Conservation (phyloP, 805 yeast species). For the Vanderwaltozyma yarrowii region DNA sequence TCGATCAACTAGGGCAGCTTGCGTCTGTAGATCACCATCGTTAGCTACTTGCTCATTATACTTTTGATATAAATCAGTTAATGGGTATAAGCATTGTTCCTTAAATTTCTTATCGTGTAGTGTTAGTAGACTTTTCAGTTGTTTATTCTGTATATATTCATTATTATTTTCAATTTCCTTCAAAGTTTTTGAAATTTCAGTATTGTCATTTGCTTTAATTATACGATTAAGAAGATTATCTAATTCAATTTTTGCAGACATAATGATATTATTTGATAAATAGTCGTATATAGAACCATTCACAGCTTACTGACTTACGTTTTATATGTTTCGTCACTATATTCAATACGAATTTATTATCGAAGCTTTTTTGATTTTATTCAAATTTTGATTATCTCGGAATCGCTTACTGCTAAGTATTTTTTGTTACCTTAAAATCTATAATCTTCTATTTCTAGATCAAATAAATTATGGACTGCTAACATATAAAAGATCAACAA, state of each 20-base stretch:
- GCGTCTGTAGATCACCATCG: conserved; percentile 37
- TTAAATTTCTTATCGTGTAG: conserved; percentile 23
- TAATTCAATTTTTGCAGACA: neutral
- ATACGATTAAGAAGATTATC: conserved; percentile 3
- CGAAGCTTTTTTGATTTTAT: too few species aligned
- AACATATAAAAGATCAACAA: too few species aligned
- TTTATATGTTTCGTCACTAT: too few species aligned
- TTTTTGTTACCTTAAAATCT: too few species aligned
- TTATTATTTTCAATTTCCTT: conserved; percentile 22
- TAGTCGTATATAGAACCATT: neutral
- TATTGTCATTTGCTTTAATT: conserved; percentile 6
- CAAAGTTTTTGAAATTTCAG: conserved; percentile 8
- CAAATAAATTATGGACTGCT: too few species aligned
- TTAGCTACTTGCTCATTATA: conserved; percentile 9
- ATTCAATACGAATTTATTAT: too few species aligned
- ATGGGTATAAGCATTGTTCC: conserved; percentile 17
- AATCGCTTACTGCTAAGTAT: too few species aligned
- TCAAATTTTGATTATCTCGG: too few species aligned
- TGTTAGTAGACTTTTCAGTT: conserved; percentile 18
- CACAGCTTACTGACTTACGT: too few species aligned
- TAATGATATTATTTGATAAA: neutral
- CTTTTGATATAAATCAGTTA: conserved; percentile 13
- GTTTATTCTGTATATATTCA: conserved; percentile 19
- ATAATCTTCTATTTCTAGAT: too few species aligned
- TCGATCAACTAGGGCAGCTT: conserved; percentile 63